These are phyloP conservation scores for Toxicodendron radicans DNA, from an alignment of 345 rosid species.

Conservation along the genomic window DNA sequence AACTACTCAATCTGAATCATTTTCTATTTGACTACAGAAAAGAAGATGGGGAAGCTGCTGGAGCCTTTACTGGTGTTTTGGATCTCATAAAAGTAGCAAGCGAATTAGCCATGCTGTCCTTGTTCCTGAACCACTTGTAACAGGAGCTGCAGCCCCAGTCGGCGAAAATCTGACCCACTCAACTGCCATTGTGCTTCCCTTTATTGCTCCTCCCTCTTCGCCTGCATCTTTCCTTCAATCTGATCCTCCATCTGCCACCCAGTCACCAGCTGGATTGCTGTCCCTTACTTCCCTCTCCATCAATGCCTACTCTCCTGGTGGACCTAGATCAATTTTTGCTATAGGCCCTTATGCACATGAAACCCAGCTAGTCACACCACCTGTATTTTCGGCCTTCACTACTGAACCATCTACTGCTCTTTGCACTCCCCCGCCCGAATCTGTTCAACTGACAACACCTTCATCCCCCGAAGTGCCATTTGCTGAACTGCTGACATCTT, in stretches of 20 bases:
- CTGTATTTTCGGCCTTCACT: slow-evolving; percentile 83
- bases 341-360: slow-evolving; percentile 94
- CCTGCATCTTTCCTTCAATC: slow-evolving; percentile 90
- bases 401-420: slow-evolving; percentile 96
- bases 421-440: slow-evolving; percentile 88
- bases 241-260: slow-evolving; percentile 75
- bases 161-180: slow-evolving; percentile 44
- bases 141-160: slow-evolving; percentile 39
- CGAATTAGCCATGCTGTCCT: slow-evolving; percentile 83
- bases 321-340: slow-evolving; percentile 71
- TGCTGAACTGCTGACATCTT: slow-evolving; percentile 86
- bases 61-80: slow-evolving; percentile 78
- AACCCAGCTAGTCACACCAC: slow-evolving; percentile 95
- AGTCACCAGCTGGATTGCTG: slow-evolving; percentile 66
- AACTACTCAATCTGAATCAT: slow-evolving; percentile 10
- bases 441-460: slow-evolving; percentile 79
- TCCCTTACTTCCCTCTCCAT: slow-evolving; percentile 55
- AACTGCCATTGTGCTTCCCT: slow-evolving; percentile 54
- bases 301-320: slow-evolving; percentile 58
- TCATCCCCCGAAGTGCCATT: slow-evolving; percentile 97
- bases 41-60: slow-evolving; percentile 89
- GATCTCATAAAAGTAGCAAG: slow-evolving; percentile 67
- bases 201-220: slow-evolving; percentile 94
- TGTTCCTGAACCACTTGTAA: slow-evolving; percentile 56
- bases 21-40: slow-evolving; percentile 45